Base-by-base conservation (phyloP, 257 asterid species). In the Solanum chilense region DNA sequence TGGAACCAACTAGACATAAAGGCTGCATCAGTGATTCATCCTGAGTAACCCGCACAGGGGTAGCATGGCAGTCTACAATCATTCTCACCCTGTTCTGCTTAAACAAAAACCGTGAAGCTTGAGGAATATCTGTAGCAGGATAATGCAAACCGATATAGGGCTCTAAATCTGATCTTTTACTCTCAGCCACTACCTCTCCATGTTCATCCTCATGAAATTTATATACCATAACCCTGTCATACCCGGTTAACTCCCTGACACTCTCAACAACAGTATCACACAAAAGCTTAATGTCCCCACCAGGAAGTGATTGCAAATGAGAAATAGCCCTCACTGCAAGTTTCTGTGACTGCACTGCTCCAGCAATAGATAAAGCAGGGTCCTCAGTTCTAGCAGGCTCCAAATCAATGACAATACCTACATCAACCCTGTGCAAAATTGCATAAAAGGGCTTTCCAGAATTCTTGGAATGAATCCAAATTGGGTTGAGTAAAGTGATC, bases 261-360 rank as follows among this genome's bases (percentile, higher is more conserved):
- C 95, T 85, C 89, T 92, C 91, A 60, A 95, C 98, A 52, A 95
- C 97, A 2, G 94, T 89, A 86, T 94, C 97, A 81, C 98, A 95
- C 90, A 95, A 91, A 56, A 93, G 92, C 92, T 92, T 92, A 87
- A 95, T 90, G 47, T 95, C 94, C 60, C 98, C 98, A 80, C 98
- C 95, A 7, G 98, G 98, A 44, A 95, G 95, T 3, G 98, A 93
- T 75, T 95, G 98, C 89, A 95, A 86, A 60, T 91, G 95, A 13
- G 98, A 95, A 91, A 95, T 95, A 13, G 96, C 98, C 85, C 96
- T 89, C 76, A 95, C 98, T 0, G 98, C 96, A 15, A 95, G 94
- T 89, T 95, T 95, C 91, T 95, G 98, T 6, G 97, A 93, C 87
- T 95, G 97, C 25, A 94, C 98, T 5, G 98, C 97, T n/a, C 98